These are phyloP conservation scores for Quaeritorhiza haematococci DNA, from an alignment of 371 early-diverging fungal genomes.

Conservation along the genomic window DNA sequence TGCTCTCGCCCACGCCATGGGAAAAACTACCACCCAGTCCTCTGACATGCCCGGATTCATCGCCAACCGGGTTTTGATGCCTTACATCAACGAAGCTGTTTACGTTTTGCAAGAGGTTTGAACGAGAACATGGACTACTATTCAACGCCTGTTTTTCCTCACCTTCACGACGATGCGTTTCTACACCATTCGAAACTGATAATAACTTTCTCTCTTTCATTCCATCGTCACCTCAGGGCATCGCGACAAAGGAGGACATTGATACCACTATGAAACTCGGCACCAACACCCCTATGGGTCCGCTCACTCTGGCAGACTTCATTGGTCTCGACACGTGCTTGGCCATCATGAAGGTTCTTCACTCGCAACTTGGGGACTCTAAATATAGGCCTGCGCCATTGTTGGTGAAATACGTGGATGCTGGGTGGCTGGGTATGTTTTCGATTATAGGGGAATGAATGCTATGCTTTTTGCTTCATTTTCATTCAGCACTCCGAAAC, in stretches of 20 bases:
- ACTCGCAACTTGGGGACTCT: slow-evolving; percentile 89
- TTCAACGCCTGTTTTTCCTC: slow-evolving; percentile 2
- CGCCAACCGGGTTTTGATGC: slow-evolving; percentile 95
- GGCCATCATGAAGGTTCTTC: slow-evolving; percentile 92
- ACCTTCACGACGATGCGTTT: background rate
- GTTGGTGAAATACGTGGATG: slow-evolving; percentile 91
- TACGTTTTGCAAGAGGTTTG: slow-evolving; percentile 78
- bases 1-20: slow-evolving; percentile 78
- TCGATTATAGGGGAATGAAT: no score
- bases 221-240: slow-evolving; percentile 52
- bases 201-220: no score
- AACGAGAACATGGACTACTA: background rate
- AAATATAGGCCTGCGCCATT: slow-evolving; percentile 93
- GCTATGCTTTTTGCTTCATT: no score
- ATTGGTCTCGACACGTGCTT: slow-evolving; percentile 97
- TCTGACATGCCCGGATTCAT: slow-evolving; percentile 96
- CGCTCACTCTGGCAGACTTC: slow-evolving; percentile 93
- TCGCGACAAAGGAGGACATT: slow-evolving; percentile 91
- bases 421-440: slow-evolving; percentile 83
- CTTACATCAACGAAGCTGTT: slow-evolving; percentile 96
- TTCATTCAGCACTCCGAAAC: background rate
- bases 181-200: no score
- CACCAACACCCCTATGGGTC: slow-evolving; percentile 97
- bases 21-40: slow-evolving; percentile 83
- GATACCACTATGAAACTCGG: slow-evolving; percentile 97